phyloP scores from a whole-genome alignment of 257 asterid genomes.

The Solanum bulbocastanum region DNA sequence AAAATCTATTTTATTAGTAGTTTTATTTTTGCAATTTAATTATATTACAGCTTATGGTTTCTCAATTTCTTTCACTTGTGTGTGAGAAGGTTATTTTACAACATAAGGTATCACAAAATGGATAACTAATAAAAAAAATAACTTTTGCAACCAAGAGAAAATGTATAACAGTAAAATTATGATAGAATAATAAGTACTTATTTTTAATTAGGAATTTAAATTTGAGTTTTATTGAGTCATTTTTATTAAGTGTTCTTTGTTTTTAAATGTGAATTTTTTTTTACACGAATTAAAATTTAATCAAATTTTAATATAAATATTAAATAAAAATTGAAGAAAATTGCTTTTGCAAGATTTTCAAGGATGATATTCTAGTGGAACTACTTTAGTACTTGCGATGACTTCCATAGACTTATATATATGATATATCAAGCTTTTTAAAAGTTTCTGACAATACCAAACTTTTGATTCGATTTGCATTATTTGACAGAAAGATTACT shows the following conservation, averaged over 20 bases:
- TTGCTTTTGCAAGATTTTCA: not conserved
- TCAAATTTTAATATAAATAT: fast-evolving
- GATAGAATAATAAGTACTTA: not conserved
- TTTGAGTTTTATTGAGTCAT: not conserved
- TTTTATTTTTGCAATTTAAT: not conserved
- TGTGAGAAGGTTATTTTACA: not conserved
- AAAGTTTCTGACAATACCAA: not conserved
- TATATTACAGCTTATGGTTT: not conserved
- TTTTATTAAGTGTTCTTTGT: not conserved
- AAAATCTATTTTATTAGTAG: not conserved
- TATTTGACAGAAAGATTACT: not conserved
- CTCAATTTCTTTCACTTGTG: not conserved
- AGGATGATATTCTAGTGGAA: not conserved
- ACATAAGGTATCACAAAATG: not conserved
- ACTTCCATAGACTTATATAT: not conserved
- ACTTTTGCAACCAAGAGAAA: too few relatives aligned
- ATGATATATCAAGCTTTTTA: not conserved
- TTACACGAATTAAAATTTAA: not conserved
- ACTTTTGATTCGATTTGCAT: not conserved
- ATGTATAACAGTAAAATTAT: not conserved
- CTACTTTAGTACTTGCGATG: not conserved
- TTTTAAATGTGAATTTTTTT: not conserved
- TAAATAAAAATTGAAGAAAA: fast-evolving
- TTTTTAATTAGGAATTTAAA: not conserved
- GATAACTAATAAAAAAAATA: not conserved